These are phyloP conservation scores for Pichia exigua DNA, from an alignment of 805 yeast species.

Conservation along the genomic window DNA sequence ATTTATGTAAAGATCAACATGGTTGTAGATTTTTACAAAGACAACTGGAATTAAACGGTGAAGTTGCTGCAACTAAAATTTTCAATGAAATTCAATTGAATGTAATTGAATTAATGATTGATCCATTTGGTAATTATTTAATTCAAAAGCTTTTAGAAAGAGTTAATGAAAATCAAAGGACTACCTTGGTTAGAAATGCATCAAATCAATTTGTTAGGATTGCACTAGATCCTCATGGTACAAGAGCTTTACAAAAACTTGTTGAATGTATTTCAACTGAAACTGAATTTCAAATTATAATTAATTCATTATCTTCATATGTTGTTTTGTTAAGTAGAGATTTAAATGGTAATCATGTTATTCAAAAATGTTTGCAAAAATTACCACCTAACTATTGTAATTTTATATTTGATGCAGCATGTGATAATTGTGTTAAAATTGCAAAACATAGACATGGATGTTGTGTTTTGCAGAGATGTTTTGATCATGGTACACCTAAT, in stretches of 20 bases:
- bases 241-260: constrained; percentile 87
- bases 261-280: constrained; percentile 72
- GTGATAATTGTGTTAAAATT: constrained; percentile 62
- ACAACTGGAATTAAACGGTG: constrained; percentile 61
- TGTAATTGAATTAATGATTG: constrained; percentile 83
- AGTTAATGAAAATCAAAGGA: constrained; percentile 61
- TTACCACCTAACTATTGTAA: constrained; percentile 65
- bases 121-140: constrained; percentile 95
- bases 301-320: constrained; percentile 38
- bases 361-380: constrained; percentile 82
- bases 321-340: constrained; percentile 80
- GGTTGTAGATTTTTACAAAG: constrained; percentile 91
- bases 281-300: constrained; percentile 56
- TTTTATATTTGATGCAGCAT: constrained; percentile 84
- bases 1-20: constrained; percentile 90
- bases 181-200: constrained; percentile 60
- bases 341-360: constrained; percentile 92
- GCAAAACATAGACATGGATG: constrained; percentile 97
- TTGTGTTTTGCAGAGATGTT: constrained; percentile 90
- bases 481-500: constrained; percentile 72
- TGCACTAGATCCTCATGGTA: constrained; percentile 92
- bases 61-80: constrained; percentile 62
- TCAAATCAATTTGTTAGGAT: constrained; percentile 67
- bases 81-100: constrained; percentile 73
- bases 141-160: constrained; percentile 85